Evolutionary conservation across 805 yeast genomes (phyloP), one percentile per base, ranked within the genome.

Genomic region (Komagataella mondaviorum): DNA sequence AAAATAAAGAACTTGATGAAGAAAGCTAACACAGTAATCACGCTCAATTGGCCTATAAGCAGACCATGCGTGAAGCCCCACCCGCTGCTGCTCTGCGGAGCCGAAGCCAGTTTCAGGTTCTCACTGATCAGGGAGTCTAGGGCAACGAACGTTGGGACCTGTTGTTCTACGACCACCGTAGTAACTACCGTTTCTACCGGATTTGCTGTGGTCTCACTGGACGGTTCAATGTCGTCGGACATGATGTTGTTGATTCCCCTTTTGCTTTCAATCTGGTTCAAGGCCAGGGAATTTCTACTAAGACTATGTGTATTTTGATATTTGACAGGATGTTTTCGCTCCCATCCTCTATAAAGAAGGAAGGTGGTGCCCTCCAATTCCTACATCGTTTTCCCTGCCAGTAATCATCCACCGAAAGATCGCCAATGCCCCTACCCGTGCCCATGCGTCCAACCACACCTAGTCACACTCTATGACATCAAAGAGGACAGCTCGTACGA

Each of bases 31-130:
- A 83, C 71, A 1, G 83, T 56, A 47, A 86, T 76, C 8, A 86
- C 88, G 57, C 88, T 81, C 14, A 83, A 57, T 60, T 86, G 93
- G 0, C 95, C 95, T 2, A 85, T 54, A 1, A 85, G 67, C 12
- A 86, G 69, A 1, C 95, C 95, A 56, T 84, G 87, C 0, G 88
- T 79, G 59, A 86, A 86, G n/a, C 85, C 77, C 85, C 87, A 80
- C 6, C 52, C 36, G 14, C 14, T 23, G 6, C 22, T 22, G 17
- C 22, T 47, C 39, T 30, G 39, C 14, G 39, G 14, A 4, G 39
- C 39, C 14, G 39, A 30, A 8, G 39, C 39, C n/a, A 30, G 39
- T 30, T 30, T 10, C 58, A 23, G 8, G 14, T 45, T 45, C 22
- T 45, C 22, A 45, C 12, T 45, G 12, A 45, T 45, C n/a, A 43